Conservation (phyloP, 192 early-diverging fungal genomes). For the Coemansia sp. region DNA sequence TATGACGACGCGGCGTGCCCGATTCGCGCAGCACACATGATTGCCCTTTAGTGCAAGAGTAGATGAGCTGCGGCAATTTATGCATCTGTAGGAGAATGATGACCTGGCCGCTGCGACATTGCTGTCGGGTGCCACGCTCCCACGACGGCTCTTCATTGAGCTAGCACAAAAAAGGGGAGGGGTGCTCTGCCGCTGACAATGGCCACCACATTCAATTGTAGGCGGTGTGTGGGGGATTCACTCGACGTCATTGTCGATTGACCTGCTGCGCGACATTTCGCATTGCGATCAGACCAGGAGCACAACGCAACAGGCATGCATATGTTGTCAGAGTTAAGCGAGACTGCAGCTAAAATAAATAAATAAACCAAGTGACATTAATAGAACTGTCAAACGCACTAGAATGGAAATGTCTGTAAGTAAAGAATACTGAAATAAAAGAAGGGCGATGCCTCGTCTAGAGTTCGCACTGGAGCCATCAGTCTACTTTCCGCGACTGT, state of each 20-base stretch:
- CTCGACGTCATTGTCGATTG: not conserved
- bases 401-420: not conserved
- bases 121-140: slow-evolving; percentile 2
- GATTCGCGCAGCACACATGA: slow-evolving; percentile 1
- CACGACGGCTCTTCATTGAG: not conserved
- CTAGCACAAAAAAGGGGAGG: not conserved
- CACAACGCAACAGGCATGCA: not conserved
- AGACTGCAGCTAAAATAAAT: not conserved
- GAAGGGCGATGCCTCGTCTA: not conserved
- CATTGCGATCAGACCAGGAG: not conserved
- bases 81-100: not conserved
- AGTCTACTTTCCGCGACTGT: slow-evolving; percentile 40
- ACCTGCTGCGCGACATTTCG: not conserved
- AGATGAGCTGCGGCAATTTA: not conserved
- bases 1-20: slow-evolving; percentile 6
- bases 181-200: not conserved
- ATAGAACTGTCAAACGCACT: slow-evolving; percentile 1
- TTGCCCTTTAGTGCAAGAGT: not conserved
- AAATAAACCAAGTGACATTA: not conserved
- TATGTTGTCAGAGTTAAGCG: not conserved
- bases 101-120: not conserved
- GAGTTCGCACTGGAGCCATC: not conserved
- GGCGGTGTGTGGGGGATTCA: not conserved
- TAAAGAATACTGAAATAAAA: not conserved
- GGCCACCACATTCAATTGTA: not conserved